A percentile compares a stretch with the other conserved stretches of the same genome.
Conservation (phyloP, 495 filamentous ascomycete species). For the Penicillium herquei region DNA sequence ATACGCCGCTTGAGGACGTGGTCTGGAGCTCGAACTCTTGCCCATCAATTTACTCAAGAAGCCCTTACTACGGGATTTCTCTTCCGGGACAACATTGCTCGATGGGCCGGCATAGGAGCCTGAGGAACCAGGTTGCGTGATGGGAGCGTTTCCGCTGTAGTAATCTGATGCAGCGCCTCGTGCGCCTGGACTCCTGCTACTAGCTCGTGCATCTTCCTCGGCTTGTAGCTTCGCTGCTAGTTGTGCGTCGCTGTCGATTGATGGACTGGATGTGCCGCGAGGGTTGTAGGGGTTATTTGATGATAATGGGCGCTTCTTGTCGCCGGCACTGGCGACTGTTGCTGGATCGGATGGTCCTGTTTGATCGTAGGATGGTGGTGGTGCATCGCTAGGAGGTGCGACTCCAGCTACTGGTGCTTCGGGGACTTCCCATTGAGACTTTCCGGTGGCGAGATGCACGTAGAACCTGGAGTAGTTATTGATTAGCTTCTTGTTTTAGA, state of each 20-base stretch:
- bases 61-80: constrained; percentile 33
- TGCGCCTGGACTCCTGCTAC: constrained; percentile 17
- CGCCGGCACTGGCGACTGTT: constrained; percentile 31
- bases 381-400: constrained; percentile 53
- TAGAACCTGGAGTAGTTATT: constrained; percentile 63
- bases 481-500: not conserved
- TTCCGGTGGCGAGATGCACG: constrained; percentile 80
- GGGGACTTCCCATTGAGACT: constrained; percentile 84
- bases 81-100: constrained; percentile 21
- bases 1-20: constrained; percentile 22
- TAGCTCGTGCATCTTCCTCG: constrained; percentile 69
- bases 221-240: constrained; percentile 77
- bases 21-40: constrained; percentile 28
- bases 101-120: constrained; percentile 27
- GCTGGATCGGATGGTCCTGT: constrained; percentile 37
- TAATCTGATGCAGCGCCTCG: constrained; percentile 44
- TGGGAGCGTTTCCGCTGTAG: constrained; percentile 29
- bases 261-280: constrained; percentile 16
- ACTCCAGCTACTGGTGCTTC: constrained; percentile 51
- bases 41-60: constrained; percentile 53
- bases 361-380: constrained; percentile 66
- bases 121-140: too few species aligned
- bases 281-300: constrained; percentile 61
- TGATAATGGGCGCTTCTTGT: constrained; percentile 56
- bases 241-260: constrained; percentile 65